These are phyloP conservation scores for Margaritispora aquatica DNA, from an alignment of 495 filamentous ascomycete species.

Conservation along the genomic window DNA sequence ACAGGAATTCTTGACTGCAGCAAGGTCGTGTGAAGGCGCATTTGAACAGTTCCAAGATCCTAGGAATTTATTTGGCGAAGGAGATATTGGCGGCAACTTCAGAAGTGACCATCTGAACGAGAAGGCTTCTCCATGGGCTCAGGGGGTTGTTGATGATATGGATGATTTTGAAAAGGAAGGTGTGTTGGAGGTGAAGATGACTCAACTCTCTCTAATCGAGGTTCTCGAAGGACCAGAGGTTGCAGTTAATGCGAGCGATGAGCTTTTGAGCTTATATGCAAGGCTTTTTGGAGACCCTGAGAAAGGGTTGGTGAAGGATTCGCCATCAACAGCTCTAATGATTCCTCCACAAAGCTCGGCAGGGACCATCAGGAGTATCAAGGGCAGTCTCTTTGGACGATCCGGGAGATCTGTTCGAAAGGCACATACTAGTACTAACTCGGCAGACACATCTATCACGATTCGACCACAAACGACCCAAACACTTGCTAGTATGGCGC, in stretches of 20 bases:
- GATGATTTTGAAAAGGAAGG: conserved; percentile 70
- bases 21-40: conserved; percentile 77
- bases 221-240: conserved; percentile 71
- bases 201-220: conserved; percentile 79
- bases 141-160: conserved; percentile 63
- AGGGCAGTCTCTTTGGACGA: conserved; percentile 68
- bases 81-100: conserved; percentile 28
- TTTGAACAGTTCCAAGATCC: conserved; percentile 76
- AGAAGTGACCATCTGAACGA: conserved; percentile 50
- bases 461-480: conserved; percentile 40
- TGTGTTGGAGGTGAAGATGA: conserved; percentile 89
- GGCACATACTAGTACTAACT: conserved; percentile 27
- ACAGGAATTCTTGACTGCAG: conserved; percentile 76
- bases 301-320: conserved; percentile 8
- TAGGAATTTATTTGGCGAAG: conserved; percentile 46
- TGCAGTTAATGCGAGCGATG: conserved; percentile 76
- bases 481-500: conserved; percentile 34
- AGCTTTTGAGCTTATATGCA: conserved; percentile 75
- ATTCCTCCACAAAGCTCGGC: conserved; percentile 61
- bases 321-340: conserved; percentile 18
- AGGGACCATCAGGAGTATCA: conserved; percentile 64
- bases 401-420: conserved; percentile 29
- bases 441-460: conserved; percentile 26
- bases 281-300: conserved; percentile 61
- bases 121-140: conserved; percentile 25